Conservation (phyloP, 1,284 basidiomycete species). For the Boletellus deceptivus region DNA sequence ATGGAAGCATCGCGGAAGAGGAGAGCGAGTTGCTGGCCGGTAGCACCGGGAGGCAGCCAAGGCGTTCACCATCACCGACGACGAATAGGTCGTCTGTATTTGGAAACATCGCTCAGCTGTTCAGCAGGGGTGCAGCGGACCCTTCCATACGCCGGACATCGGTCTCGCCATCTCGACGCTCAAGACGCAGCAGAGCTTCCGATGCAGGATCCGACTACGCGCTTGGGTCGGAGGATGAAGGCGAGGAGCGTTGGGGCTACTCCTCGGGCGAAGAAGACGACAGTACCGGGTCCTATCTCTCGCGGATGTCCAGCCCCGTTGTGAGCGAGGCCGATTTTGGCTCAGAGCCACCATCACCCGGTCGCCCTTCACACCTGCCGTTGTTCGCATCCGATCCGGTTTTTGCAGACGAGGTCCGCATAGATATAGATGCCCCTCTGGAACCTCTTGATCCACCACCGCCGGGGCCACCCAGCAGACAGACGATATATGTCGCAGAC, state of each 20-base stretch:
- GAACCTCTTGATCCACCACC: constrained; percentile 64
- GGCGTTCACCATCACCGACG: constrained; percentile 39
- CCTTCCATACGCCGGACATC: constrained; percentile 49
- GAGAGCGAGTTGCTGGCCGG: constrained; percentile 25
- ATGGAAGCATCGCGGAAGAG: constrained; percentile 22
- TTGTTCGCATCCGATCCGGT: constrained; percentile 71
- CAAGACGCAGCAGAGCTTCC: constrained; percentile 53
- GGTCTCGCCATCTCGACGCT: constrained; percentile 48
- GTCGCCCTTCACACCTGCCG: constrained; percentile 54
- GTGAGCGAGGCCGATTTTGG: constrained; percentile 63
- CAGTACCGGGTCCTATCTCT: constrained; percentile 31
- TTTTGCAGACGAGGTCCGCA: constrained; percentile 76
- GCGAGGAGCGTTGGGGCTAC: constrained; percentile 75
- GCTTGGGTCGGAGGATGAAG: constrained; percentile 51
- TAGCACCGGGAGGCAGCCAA: constrained; percentile 25
- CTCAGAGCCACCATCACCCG: constrained; percentile 63
- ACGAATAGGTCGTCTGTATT: constrained; percentile 55
- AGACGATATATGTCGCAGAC: constrained; percentile 86
- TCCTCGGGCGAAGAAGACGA: constrained; percentile 69
- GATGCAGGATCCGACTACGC: constrained; percentile 60
- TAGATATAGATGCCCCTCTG: constrained; percentile 70
- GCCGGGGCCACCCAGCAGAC: constrained; percentile 75
- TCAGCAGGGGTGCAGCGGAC: constrained; percentile 49
- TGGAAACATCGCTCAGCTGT: constrained; percentile 68
- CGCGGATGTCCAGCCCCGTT: constrained; percentile 39